Evolutionary conservation across 2,329 filamentous ascomycete species (phyloP), one percentile per base, ranked within the genome.

Genomic region (Ophiostoma ips): DNA sequence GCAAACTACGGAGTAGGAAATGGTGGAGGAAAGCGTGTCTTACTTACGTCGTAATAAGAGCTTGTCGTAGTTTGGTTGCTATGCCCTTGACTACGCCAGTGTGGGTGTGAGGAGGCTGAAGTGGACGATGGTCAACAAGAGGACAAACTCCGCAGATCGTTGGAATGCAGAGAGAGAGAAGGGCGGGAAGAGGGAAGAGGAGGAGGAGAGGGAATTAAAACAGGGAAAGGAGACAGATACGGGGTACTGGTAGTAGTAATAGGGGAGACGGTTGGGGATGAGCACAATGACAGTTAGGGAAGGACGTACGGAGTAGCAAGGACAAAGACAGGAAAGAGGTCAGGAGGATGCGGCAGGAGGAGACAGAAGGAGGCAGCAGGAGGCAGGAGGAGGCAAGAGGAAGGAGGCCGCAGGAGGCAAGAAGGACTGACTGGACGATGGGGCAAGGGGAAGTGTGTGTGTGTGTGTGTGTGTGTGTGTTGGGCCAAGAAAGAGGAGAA

Each of bases 101-200:
- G 33, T 34, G 43, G 18, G 30, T 30, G 51, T 44, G 49, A 21
- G 41, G 31, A 34, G 43, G 43, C 43, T 45, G 43, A 45, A 45
- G 43, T 45, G 47, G 48, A 45, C 18, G 43, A 16, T 12, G 19
- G 40, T n/a, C n/a, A n/a, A 21, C n/a, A 38, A 46, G 40, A 34
- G 13, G 40, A 44, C 34, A 21, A 46, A 45, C 28, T 45, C 16
- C n/a, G 18, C n/a, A 19, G 41, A 33, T 33, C 28, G 28, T 45
- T 24, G 12, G 15, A 15, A 12, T 5, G 28, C 19, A 31, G 24
- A 31, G n/a, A 28, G 13, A 6, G 34, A 35, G 18, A 11, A 33
- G 19, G 18, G 8, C 24, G n/a, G 9, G 18, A 45, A 30, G n/a
- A 49, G 30, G 21, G 16, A 35, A n/a, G 4, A 28, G 19, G 37